Evolutionary conservation across 1,284 basidiomycete genomes (phyloP), one percentile per base, ranked within the genome.

Genomic region (Anthracocystis setariae): DNA sequence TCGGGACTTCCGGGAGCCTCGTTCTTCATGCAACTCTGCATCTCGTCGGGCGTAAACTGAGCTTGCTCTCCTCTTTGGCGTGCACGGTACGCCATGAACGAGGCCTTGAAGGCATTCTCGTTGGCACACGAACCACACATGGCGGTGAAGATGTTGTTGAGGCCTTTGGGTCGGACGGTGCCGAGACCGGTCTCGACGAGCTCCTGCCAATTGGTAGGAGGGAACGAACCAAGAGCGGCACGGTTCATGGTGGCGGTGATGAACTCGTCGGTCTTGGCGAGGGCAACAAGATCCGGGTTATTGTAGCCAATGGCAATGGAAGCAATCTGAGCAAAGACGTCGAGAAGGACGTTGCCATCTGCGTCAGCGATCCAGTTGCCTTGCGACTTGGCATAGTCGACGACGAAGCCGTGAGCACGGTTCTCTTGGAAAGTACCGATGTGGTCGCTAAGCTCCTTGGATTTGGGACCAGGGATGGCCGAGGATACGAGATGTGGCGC

Each of bases 191-290:
- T 82, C 46, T 86, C 79, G 51, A 86, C 79, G 54, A 80, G 84
- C 53, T 85, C 80, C 8, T 82, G 80, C 85, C 85, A 87, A 45
- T 85, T 78, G 13, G 80, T 82, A 4, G 85, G 84, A 3, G 87
- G 87, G 82, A 87, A 88, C 10, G 84, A 84, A 9, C 87, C 87
- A 15, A 88, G 80, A 10, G 86, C 86, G 3, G 86, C 86, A 57
- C 86, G 79, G 76, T 86, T 86, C 77, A 86, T 83, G 8, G 71
- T 73, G 20, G 76, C 83, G 20, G 77, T 78, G 50, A 81, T 76
- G 60, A 85, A 85, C 46, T 84, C 83, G 51, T 84, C 83, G 71
- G 84, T 73, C 50, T 70, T 60, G 39, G 74, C 74, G 20, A 78
- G 64, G n/a, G 65, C 60, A 23, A 52, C 80, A 13, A 87, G 78